Evolutionary conservation across 2,329 filamentous ascomycete species (phyloP), one percentile per base, ranked within the genome.

Genomic region (Huntiella moniliformis): DNA sequence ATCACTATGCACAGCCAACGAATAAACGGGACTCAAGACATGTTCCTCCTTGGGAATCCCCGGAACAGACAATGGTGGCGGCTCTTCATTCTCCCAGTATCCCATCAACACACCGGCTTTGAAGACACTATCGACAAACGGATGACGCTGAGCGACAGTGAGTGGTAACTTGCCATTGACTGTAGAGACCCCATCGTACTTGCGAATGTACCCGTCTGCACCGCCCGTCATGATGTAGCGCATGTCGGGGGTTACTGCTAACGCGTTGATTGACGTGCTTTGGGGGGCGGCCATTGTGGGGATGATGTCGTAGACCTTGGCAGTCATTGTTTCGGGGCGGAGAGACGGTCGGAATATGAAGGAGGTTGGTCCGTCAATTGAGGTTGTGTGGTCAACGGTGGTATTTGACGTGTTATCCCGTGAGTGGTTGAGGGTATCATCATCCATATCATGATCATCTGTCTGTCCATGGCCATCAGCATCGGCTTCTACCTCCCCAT

Each of bases 61-160:
- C 5, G 55, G 53, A 0, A 62, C 59, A 0, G 56, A 58, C 2
- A 63, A 52, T 1, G 56, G 58, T 2, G 63, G 53, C 2, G 76
- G 74, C 57, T 98, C 88, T 59, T 95, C 87, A 56, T 96, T 98
- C 60, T 95, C 91, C 91, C 91, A 98, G 60, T 98, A 98, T 44
- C 83, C 93, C 72, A 95, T 79, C 42, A 96, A 65, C 4, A 94
- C 83, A 1, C 87, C 91, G 2, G 88, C 87, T 61, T 98, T 98
- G 47, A 85, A 84, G 38, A 98, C 91, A 55, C 84, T 94, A 59
- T 98, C 91, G 36, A 98, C 91, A 56, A 96, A 98, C 0, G 91
- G 91, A 58, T 98, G 91, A 42, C 83, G 73, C 64, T 98, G 91
- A 31, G 91, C 91, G 4, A 98, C 91, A 0, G 91, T 98, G 55